Evolutionary conservation across 176 grass and related monocot species (phyloP), one percentile per base, ranked within the genome.

Genomic region (Oryza glaberrima): DNA sequence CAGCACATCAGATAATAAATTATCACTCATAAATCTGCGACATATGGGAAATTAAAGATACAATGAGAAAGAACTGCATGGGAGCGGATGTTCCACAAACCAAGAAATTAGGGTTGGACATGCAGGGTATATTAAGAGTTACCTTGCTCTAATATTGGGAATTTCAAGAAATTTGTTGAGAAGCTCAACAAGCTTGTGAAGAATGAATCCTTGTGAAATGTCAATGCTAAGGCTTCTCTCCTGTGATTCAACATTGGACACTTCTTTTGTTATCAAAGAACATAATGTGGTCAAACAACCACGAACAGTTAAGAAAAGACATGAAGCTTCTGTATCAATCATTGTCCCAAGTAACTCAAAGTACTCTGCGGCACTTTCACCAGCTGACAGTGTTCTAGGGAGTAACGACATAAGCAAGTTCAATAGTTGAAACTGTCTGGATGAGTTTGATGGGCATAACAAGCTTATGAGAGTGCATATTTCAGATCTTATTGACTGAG

Each of bases 121-220:
- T 16, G 13, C 46, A 65, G 13, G 9, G 46, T 25, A 12, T 65
- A 77, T 73, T 75, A 63, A 81, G 69, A 41, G 69, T 88, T 88
- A 98, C 93, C 96, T 95, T 68, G 88, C 65, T 89, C 96, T 95
- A 72, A 98, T 95, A 84, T 95, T 98, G 16, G 91, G 91, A 70
- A 98, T 89, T 82, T 98, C 96, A 83, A 98, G 93, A 88, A 98
- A 98, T 61, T 98, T 98, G 84, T 93, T 92, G 51, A 98, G 86
- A 70, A 98, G 80, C 83, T 98, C 96, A 80, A 98, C 84, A 83
- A 98, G 93, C 78, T 94, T 98, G 76, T 95, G 93, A 65, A 98
- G 96, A 85, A 93, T 94, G 82, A 95, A 98, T 87, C 96, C 96
- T 81, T 95, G 96, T 65, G 96, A 98, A 79, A 98, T 93, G 80